These are phyloP conservation scores for Medicago arabica DNA, from an alignment of 306 rosid species.

Conservation along the genomic window DNA sequence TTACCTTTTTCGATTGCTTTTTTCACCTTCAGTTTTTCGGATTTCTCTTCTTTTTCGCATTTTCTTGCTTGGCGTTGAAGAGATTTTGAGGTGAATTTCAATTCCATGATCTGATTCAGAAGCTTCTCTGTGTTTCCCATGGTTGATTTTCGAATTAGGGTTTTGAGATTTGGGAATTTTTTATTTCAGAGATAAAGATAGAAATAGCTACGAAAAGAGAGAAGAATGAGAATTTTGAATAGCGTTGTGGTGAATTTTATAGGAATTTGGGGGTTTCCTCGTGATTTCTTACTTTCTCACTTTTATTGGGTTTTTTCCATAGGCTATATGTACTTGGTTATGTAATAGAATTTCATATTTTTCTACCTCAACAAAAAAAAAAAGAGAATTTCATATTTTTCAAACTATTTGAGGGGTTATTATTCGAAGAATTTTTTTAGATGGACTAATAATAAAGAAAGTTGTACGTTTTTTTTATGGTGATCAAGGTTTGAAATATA, in stretches of 20 bases:
- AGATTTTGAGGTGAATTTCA: conserved; percentile 92
- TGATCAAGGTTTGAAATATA: no score
- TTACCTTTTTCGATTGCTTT: conserved; percentile 95
- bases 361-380: no score
- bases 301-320: not conserved
- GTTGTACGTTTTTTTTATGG: no score
- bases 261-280: not conserved
- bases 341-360: no score
- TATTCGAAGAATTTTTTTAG: no score
- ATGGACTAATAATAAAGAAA: no score
- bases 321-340: no score
- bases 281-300: not conserved
- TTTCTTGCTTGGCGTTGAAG: conserved; percentile 83
- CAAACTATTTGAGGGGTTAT: no score
- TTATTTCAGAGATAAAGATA: not conserved
- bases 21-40: conserved; percentile 92
- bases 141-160: conserved; percentile 15
- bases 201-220: not conserved
- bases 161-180: conserved; percentile 26
- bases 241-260: not conserved
- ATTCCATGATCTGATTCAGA: conserved; percentile 93
- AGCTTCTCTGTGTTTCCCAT: conserved; percentile 96
- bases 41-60: conserved; percentile 94
- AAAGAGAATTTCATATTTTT: no score
- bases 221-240: conserved; percentile 3